phyloP scores from a whole-genome alignment of 2,329 filamentous ascomycete genomes.

The Xylaria sp. region DNA sequence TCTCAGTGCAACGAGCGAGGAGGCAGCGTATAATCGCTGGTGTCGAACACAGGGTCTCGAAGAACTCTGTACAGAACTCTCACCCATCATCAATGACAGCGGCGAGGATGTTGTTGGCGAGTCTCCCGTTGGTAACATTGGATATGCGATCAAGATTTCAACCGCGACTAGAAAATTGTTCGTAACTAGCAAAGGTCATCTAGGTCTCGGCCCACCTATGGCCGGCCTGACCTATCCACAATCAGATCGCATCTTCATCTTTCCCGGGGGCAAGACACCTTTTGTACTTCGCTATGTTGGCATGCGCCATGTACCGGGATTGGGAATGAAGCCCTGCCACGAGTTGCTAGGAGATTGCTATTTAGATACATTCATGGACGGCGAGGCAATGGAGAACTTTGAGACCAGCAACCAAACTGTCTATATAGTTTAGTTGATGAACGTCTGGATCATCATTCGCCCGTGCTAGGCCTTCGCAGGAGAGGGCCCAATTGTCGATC shows the following conservation, averaged over 20 bases:
- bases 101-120: background rate
- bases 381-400: constrained; percentile 18
- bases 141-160: constrained; percentile 25
- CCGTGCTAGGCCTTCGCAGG: background rate
- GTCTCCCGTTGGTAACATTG: constrained; percentile 15
- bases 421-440: constrained; percentile 21
- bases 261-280: constrained; percentile 26
- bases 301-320: constrained; percentile 23
- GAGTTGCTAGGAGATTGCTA: constrained; percentile 29
- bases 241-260: constrained; percentile 25
- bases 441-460: background rate
- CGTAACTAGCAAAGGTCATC: constrained; percentile 16
- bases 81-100: background rate
- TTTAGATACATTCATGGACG: constrained; percentile 26
- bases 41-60: constrained; percentile 18
- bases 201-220: constrained; percentile 23
- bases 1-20: background rate
- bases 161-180: constrained; percentile 24
- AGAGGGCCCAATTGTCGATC: too few relatives aligned
- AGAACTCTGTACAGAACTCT: constrained; percentile 2
- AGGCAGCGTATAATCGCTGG: constrained; percentile 24
- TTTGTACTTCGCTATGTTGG: constrained; percentile 26
- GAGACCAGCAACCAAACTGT: constrained; percentile 24
- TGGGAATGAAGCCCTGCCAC: constrained; percentile 27
- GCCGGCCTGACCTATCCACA: constrained; percentile 9